These are phyloP conservation scores for Meira miltonrushii DNA, from an alignment of 1,284 basidiomycete genomes.

Conservation along the genomic window DNA sequence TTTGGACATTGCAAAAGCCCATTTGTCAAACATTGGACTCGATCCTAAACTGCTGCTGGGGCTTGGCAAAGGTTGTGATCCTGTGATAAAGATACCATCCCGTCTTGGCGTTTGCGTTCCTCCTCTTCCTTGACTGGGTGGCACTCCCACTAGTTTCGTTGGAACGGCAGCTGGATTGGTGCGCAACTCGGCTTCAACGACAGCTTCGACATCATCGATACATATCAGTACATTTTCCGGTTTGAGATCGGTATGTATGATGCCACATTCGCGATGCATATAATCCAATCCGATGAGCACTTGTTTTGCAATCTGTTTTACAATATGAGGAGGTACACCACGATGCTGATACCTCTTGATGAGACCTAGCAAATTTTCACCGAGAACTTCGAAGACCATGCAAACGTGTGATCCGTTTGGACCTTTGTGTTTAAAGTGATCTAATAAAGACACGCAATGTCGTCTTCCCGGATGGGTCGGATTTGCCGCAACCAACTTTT, in stretches of 20 bases:
- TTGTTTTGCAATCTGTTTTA: constrained; percentile 95
- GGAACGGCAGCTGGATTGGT: constrained; percentile 61
- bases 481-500: constrained; percentile 83
- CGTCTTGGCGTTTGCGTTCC: constrained; percentile 92
- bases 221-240: constrained; percentile 96
- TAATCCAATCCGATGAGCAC: constrained; percentile 92
- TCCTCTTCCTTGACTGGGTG: constrained; percentile 87
- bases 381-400: constrained; percentile 99
- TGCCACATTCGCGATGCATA: constrained; percentile 91
- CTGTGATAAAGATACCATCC: constrained; percentile 83
- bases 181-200: constrained; percentile 80
- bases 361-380: constrained; percentile 93
- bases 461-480: constrained; percentile 55
- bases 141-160: constrained; percentile 83
- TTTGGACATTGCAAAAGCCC: constrained; percentile 83
- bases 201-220: constrained; percentile 93
- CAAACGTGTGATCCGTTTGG: constrained; percentile 96
- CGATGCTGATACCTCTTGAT: constrained; percentile 95
- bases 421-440: constrained; percentile 93
- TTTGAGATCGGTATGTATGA: constrained; percentile 80
- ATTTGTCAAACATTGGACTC: constrained; percentile 79
- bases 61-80: constrained; percentile 82
- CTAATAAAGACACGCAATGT: constrained; percentile 84
- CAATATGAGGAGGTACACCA: constrained; percentile 87
- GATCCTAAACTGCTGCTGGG: constrained; percentile 69